Evolutionary conservation across 371 early-diverging fungal genomes (phyloP).

Genomic region (Chytridium lagenaria): DNA sequence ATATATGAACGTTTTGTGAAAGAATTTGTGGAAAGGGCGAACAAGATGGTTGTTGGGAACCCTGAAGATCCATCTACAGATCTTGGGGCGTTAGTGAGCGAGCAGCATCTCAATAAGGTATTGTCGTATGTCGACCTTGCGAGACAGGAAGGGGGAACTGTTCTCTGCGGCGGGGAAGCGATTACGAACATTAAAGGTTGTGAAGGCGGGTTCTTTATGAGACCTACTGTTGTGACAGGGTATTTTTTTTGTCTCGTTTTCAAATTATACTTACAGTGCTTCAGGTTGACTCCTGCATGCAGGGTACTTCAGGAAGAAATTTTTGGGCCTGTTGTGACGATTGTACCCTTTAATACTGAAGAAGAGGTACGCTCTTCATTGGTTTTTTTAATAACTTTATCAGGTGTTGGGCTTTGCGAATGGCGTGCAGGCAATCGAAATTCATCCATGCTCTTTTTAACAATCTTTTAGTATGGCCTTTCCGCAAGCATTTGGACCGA

Average conservation of each 20-base stretch:
- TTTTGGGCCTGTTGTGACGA: slow-evolving; percentile 77
- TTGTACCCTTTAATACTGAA: slow-evolving; percentile 73
- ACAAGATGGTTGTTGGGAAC: slow-evolving; percentile 68
- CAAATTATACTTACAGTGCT: not conserved
- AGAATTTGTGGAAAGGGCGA: slow-evolving; percentile 46
- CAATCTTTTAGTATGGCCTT: slow-evolving; percentile 69
- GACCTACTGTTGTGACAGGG: slow-evolving; percentile 72
- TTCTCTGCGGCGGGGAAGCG: slow-evolving; percentile 50
- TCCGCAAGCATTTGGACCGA: slow-evolving; percentile 79
- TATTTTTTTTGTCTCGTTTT: slow-evolving; percentile 24
- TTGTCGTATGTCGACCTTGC: slow-evolving; percentile 69
- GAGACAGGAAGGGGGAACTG: slow-evolving; percentile 67
- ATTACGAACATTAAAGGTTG: slow-evolving; percentile 20
- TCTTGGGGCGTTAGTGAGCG: slow-evolving; percentile 65
- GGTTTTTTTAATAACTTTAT: not conserved
- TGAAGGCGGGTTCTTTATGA: slow-evolving; percentile 58
- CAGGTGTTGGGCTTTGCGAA: slow-evolving; percentile 67
- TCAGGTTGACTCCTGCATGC: slow-evolving; percentile 58
- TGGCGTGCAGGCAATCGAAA: no score
- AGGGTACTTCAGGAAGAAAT: slow-evolving; percentile 81
- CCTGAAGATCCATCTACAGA: slow-evolving; percentile 60
- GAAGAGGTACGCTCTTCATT: slow-evolving; percentile 59
- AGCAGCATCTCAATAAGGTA: slow-evolving; percentile 74
- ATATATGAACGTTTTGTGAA: slow-evolving; percentile 68
- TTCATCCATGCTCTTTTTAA: no score